These are phyloP conservation scores for Pyrenophora seminiperda DNA, from an alignment of 2,329 filamentous ascomycete species.

Conservation along the genomic window DNA sequence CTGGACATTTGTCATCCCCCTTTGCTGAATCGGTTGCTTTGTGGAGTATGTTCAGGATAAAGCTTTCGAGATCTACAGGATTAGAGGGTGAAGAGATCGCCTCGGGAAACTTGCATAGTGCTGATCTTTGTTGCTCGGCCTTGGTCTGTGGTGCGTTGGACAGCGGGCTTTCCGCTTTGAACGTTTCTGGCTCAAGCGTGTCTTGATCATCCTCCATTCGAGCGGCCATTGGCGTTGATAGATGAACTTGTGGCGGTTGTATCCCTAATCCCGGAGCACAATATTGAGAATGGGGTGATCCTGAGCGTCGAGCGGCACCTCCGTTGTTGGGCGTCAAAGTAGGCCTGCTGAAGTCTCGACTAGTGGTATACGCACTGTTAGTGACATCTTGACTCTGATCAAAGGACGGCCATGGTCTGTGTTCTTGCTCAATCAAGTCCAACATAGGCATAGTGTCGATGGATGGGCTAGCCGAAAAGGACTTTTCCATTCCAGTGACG, in stretches of 20 bases:
- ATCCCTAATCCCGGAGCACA: background rate
- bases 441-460: constrained; percentile 28
- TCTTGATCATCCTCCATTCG: background rate
- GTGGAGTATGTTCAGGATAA: constrained; percentile 27
- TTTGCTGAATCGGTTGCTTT: constrained; percentile 4
- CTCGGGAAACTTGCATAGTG: constrained; percentile 33
- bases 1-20: background rate
- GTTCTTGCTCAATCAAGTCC: constrained; percentile 29
- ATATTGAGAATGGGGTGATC: background rate
- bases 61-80: constrained; percentile 29
- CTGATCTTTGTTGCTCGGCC: constrained; percentile 35
- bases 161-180: background rate
- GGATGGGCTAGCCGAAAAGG: constrained; percentile 20
- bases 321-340: background rate
- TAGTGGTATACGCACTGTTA: background rate
- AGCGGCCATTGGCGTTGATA: background rate
- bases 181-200: background rate
- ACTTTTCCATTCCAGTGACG: constrained; percentile 38
- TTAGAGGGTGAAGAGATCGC: constrained; percentile 19
- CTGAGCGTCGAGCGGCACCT: background rate
- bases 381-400: constrained; percentile 7
- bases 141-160: constrained; percentile 36
- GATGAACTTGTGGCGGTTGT: background rate
- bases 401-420: constrained; percentile 24
- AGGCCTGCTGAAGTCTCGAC: no score